phyloP scores from a whole-genome alignment of 2,329 filamentous ascomycete species.

The Diaporthe eres region DNA sequence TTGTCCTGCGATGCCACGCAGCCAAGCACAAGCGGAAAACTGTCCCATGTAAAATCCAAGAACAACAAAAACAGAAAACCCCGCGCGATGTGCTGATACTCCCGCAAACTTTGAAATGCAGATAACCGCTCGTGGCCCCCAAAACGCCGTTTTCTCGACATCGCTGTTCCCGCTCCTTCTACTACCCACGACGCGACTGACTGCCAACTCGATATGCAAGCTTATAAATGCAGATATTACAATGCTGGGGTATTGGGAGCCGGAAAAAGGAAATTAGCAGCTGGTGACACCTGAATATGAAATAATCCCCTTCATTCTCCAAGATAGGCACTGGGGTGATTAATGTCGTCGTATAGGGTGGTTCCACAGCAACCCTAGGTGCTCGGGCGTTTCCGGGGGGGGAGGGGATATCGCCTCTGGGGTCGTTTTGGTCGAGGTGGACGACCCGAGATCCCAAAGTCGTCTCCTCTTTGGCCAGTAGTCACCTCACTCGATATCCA shows the following conservation, averaged over 20 bases:
- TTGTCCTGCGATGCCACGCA: conserved; percentile 31
- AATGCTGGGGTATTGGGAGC: conserved; percentile 37
- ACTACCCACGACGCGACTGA: conserved; percentile 26
- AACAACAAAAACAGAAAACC: conserved; percentile 21
- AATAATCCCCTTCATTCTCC: background rate
- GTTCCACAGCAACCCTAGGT: background rate
- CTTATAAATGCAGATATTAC: conserved; percentile 31
- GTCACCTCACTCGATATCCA: conserved; percentile 38
- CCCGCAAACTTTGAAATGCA: conserved; percentile 18
- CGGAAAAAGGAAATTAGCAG: background rate
- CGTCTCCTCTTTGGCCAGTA: background rate
- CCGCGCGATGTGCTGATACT: conserved; percentile 12
- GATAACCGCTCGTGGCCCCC: background rate
- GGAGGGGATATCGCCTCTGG: no score
- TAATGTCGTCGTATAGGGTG: background rate
- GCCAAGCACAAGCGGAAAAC: background rate
- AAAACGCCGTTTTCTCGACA: conserved; percentile 39
- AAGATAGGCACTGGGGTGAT: conserved; percentile 19
- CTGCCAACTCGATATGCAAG: conserved; percentile 29
- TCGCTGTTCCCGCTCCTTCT: conserved; percentile 39
- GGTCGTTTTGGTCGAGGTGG: background rate
- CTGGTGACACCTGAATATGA: background rate
- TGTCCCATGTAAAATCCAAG: conserved; percentile 2
- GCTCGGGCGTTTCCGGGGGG: background rate
- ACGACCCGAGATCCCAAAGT: background rate